Base-by-base conservation (phyloP, 805 yeast genomes). In the Millerago galiae region DNA sequence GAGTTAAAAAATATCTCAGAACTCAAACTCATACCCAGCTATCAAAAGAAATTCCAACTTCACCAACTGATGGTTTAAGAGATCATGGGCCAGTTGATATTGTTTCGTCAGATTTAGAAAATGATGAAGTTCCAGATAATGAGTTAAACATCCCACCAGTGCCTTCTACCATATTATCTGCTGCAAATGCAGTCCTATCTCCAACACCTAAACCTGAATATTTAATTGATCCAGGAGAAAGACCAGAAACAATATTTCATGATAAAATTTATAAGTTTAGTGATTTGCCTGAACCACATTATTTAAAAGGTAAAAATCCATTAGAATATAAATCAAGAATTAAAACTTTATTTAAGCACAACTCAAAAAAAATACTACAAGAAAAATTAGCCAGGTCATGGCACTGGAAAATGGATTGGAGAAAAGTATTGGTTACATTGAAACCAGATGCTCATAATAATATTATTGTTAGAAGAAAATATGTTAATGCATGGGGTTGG, bases 401-500 rank as follows among this genome's bases (percentile, higher is more conserved):
- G 75, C 88, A 83, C 55, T 72, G 74, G 44, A 80, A 74, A 16
- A 72, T 80, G 76, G 56, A 71, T 12, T 81, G 93, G 89, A 65
- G 90, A 32, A 83, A 83, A 61, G 83, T 81, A 2, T 58, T 83
- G 15, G 84, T 83, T 2, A 74, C 74, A 34, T 57, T 83, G 43
- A 68, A 76, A 47, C 87, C 89, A 0, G 90, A 83, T 61, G 88
- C 90, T 0, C 91, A 83, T 54, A 83, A 83, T 51, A 83, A 82
- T 52, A 81, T 83, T 27, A 67, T 82, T 31, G 90, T 83, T 0
- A 62, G 93, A 49, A 67, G 90, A 54, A 62, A 81, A 42, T 83
- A 82, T 61, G 71, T 86, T 1, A 85, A 85, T 63, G 93, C 91
- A 0, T 84, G 79, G 61, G 95, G 95, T 1, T 85, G 95, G 95